These are phyloP conservation scores for Suillus decipiens DNA, from an alignment of 768 basidiomycete species.

Conservation along the genomic window DNA sequence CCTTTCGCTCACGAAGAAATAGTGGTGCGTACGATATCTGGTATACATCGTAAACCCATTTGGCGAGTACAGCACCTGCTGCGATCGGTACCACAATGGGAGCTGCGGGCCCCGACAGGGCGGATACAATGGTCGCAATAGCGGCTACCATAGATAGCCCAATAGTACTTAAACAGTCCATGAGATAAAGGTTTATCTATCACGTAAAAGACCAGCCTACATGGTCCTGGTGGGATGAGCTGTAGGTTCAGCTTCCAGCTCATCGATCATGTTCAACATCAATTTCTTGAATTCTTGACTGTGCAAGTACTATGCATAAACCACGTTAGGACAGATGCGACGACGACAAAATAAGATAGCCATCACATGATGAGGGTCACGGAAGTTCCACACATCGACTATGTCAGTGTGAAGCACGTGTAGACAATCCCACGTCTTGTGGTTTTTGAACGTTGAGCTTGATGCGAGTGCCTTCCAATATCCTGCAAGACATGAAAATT, in stretches of 20 bases:
- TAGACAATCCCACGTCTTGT: constrained; percentile 10
- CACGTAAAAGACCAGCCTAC: background rate
- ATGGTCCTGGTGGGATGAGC: background rate
- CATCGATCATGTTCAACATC: background rate
- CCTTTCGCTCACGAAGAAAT: background rate
- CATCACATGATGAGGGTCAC: constrained; percentile 3
- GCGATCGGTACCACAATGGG: constrained; percentile 1
- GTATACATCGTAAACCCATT: constrained; percentile 7
- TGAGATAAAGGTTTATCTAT: too few relatives aligned
- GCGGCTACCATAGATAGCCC: too few relatives aligned
- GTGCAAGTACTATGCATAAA: background rate
- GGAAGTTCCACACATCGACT: constrained; percentile 20
- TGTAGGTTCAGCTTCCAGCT: background rate
- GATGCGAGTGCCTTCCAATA: constrained; percentile 21
- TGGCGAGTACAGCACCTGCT: background rate
- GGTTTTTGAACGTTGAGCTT: constrained; percentile 9
- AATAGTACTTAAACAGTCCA: too few relatives aligned
- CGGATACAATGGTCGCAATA: background rate
- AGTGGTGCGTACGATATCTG: background rate
- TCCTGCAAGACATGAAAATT: constrained; percentile 10
- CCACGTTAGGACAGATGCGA: background rate
- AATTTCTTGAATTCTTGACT: constrained; percentile 13
- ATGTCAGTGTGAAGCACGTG: constrained; percentile 22
- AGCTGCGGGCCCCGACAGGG: background rate
- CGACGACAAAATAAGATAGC: background rate